Evolutionary conservation across 1,284 basidiomycete genomes (phyloP), one percentile per base, ranked within the genome.

Genomic region (Anthracocystis panici-leucophaei): DNA sequence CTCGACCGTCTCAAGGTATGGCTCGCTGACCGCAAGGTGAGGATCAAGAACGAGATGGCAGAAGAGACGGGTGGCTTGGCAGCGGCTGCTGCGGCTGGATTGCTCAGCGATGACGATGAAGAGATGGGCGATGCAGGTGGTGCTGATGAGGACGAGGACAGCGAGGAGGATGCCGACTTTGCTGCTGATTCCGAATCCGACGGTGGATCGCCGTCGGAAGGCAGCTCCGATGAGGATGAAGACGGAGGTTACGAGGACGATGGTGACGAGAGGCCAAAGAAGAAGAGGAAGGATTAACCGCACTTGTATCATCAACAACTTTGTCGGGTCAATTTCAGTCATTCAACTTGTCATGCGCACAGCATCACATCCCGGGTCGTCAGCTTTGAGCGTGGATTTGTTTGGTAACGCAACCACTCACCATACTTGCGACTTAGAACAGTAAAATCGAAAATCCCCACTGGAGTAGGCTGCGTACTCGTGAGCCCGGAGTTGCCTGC

Each of bases 21-120:
- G 87, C 87, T 99, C 75, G 90, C 91, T 78, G 91, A 92, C 55
- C 96, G 97, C 88, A 96, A 95, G 86, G 90, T 98, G 75, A 90
- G 91, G 79, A 90, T 97, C 70, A 97, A 98, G 90, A 97, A 95
- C 86, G 95, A 97, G 89, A 95, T 97, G 90, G 92, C 94, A 11
- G 96, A 97, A 82, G 91, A 91, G 20, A 77, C 80, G 4, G 72
- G 60, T 58, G 75, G 71, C 8, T 42, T 77, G 38, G 76, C 73
- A 14, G 71, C 77, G 12, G 87, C 92, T 66, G 91, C 91, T 27
- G 91, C 89, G 29, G 91, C 87, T 5, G 89, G 89, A 18, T 91
- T 93, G 74, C 65, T 80, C 11, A 74, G 72, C 59, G 91, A 93
- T 62, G 93, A 93, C 45, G 93, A 94, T 77, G 91, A 92, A 44